Evolutionary conservation across 2,329 filamentous ascomycete species (phyloP), one percentile per base, ranked within the genome.

Genomic region (Cladosporium halotolerans): DNA sequence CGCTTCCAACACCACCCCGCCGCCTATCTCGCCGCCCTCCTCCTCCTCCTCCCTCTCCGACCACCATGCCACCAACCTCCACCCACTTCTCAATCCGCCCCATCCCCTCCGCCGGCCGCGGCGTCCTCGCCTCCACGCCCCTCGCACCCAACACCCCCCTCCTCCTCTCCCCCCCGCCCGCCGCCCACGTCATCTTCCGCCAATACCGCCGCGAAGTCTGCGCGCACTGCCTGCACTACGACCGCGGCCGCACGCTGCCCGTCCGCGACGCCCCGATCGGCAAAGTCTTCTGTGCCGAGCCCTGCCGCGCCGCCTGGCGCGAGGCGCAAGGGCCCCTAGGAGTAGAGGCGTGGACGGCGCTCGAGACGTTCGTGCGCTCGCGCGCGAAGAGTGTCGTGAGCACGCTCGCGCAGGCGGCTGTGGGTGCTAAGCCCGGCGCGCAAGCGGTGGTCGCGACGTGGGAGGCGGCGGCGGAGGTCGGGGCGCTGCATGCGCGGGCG

Each of bases 121-220:
- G 73, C 38, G 70, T 76, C 46, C 72, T 76, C 54, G 73, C 74
- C 3, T 63, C 55, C 3, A 58, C 60, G 40, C 47, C 58, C 19
- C 69, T 77, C 2, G 54, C 68, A 8, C 51, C 61, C 5, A 64
- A 62, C 40, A 72, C 72, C 0, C 55, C 68, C 7, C 55, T 77
- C 7, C 69, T 67, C 55, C 63, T 63, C 14, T 68, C 70, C 14
- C 59, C 63, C n/a, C 65, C 70, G 14, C 67, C 74, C 1, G 65
- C 68, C 3, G 63, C 72, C 1, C 67, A 67, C 31, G 71, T 76
- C 8, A 56, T 77, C 3, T 68, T 74, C 39, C 70, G 73, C 44
- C 67, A 74, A 45, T 77, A 76, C 60, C 66, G 72, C 8, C 72
- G 73, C 39, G 75, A 77, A 64, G 74, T 76, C 9, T 77, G 75